Percentiles rank a stretch among this genome's conserved stretches.
These are phyloP conservation scores for Beta vulgaris DNA, from an alignment of 148 eudicot genomes.

Conservation along the genomic window DNA sequence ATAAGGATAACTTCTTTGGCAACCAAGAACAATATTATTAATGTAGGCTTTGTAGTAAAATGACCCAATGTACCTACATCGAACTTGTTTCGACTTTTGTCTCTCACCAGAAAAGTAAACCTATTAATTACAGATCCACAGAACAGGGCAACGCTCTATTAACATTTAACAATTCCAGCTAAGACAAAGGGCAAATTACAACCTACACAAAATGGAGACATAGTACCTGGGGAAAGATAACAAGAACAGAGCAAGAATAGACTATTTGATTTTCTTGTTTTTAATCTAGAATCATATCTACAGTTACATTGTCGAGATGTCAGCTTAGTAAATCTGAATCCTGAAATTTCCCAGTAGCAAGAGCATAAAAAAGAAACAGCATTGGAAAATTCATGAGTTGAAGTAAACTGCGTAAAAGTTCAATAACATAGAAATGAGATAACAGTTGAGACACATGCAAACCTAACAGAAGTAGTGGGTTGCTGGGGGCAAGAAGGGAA, in stretches of 20 bases:
- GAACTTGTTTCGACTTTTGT: neutral
- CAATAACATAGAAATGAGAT: neutral
- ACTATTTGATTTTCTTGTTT: neutral
- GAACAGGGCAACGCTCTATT: neutral
- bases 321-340: neutral
- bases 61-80: too few relatives aligned
- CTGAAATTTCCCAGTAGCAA: neutral
- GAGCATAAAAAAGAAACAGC: neutral
- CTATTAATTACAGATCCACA: neutral
- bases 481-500: neutral
- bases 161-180: neutral
- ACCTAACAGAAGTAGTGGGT: conserved; percentile 7
- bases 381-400: neutral
- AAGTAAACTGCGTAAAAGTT: neutral
- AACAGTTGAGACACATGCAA: neutral
- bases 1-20: too few relatives aligned
- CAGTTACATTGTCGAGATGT: neutral
- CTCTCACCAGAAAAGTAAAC: neutral
- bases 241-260: neutral
- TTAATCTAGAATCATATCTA: neutral
- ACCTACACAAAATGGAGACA: neutral
- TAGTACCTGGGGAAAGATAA: neutral
- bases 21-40: too few relatives aligned
- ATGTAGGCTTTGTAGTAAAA: too few relatives aligned
- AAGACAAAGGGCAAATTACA: neutral